Evolutionary conservation across 2,329 filamentous ascomycete genomes (phyloP).

Genomic region (Lachnellula cervina): DNA sequence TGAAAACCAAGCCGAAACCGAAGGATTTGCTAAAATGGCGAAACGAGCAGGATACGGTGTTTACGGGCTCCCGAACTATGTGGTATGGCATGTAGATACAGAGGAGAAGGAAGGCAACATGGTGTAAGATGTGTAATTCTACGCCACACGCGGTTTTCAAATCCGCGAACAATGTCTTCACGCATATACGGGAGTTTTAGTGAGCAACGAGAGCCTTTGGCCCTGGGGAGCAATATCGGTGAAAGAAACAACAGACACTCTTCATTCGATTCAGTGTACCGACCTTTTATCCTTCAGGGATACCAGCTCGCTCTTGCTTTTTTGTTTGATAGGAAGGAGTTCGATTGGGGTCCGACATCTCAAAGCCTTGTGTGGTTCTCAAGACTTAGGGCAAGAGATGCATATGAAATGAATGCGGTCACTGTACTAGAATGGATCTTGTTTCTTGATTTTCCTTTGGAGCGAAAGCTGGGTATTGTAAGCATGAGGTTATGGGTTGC

Average conservation of each 20-base stretch:
- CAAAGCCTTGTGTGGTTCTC: slow-evolving; percentile 8
- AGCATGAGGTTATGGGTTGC: background rate
- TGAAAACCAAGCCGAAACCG: slow-evolving; percentile 97
- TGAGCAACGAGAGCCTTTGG: slow-evolving; percentile 17
- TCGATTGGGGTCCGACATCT: slow-evolving; percentile 12
- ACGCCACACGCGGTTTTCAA: slow-evolving; percentile 16
- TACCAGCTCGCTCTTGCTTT: slow-evolving; percentile 6
- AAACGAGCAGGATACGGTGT: slow-evolving; percentile 93
- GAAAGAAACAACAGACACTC: slow-evolving; percentile 11
- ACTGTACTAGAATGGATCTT: slow-evolving; percentile 29
- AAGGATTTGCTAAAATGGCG: slow-evolving; percentile 98
- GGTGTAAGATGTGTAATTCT: slow-evolving; percentile 19
- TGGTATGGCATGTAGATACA: slow-evolving; percentile 98
- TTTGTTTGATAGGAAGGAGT: slow-evolving; percentile 17
- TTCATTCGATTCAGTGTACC: slow-evolving; percentile 23
- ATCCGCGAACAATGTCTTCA: slow-evolving; percentile 24
- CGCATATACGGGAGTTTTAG: slow-evolving; percentile 31
- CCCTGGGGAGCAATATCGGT: slow-evolving; percentile 16
- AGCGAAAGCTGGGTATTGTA: background rate
- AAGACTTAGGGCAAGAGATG: slow-evolving; percentile 12
- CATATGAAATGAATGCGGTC: slow-evolving; percentile 8
- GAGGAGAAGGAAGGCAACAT: slow-evolving; percentile 84
- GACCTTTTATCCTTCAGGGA: slow-evolving; percentile 11
- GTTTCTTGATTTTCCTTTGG: slow-evolving; percentile 9
- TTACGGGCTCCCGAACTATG: slow-evolving; percentile 89